Base-by-base conservation (phyloP, 2,329 filamentous ascomycete species). In the Pyrenophora seminiperda region DNA sequence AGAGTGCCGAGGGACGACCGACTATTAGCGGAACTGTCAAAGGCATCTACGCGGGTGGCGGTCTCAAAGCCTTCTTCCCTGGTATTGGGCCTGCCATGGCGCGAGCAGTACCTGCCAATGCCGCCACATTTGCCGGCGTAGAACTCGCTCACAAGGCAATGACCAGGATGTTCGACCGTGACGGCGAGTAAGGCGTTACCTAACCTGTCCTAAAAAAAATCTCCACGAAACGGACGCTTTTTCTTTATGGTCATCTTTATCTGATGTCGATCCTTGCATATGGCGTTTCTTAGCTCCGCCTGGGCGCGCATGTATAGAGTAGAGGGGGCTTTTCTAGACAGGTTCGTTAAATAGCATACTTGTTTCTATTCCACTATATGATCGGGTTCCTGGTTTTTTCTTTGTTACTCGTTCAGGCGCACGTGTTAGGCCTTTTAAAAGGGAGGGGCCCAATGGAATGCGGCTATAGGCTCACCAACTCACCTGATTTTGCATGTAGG, bases 81-180 rank as follows among this genome's bases (percentile, higher is more conserved):
- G 94, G 94, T 18, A 91, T 99, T 63, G 93, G 90, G 0, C 94
- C 94, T 2, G 94, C 94, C 3, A 82, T 99, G 71, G 89, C 91
- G 9, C 86, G 94, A 75, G 94, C 94, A 4, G 91, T 97, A 34
- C 94, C 94, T 5, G 94, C 94, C 7, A 99, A 99, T 71, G 94
- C 94, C 2, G 94, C 94, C 24, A 97, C 94, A 2, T 99, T 99
- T 67, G 76, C 92, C 66, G 89, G 90, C 9, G 89, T 94, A 6
- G 90, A 94, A 78, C 74, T 93, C 72, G 90, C 90, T 34, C 89
- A 94, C 68, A 86, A 90, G 75, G 86, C 86, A 37, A 91, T 94
- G 88, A 86, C 84, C 59, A 91, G 86, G 81, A 76, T 83, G 40
- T 90, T 93, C 70, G 84, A 78, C 47, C 54, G 58, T 5, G 68